Evolutionary conservation across 192 early-diverging fungal genomes (phyloP).

Genomic region (Geranomyces variabilis): DNA sequence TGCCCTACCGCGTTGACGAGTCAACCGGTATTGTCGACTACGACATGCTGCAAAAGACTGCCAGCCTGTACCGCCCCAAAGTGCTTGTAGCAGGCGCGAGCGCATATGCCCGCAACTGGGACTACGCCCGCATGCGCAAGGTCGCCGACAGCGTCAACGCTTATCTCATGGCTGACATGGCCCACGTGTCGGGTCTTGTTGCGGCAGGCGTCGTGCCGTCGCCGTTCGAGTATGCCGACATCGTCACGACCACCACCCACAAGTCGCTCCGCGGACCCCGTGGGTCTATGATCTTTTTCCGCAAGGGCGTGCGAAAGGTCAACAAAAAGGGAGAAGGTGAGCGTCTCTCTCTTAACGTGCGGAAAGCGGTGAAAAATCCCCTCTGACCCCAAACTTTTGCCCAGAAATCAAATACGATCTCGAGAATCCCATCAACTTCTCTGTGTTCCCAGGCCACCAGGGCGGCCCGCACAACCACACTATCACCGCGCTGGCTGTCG

Average conservation of each 20-base stretch:
- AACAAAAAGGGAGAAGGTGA: constrained; percentile 89
- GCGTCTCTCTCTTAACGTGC: background rate
- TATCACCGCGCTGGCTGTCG: constrained; percentile 92
- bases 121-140: constrained; percentile 82
- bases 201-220: constrained; percentile 84
- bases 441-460: constrained; percentile 98
- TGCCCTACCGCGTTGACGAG: constrained; percentile 93
- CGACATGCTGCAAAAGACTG: constrained; percentile 80
- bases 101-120: constrained; percentile 94
- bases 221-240: constrained; percentile 92
- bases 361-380: background rate
- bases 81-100: constrained; percentile 93
- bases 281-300: constrained; percentile 98
- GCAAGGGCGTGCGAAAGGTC: constrained; percentile 83
- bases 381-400: background rate
- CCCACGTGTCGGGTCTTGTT: constrained; percentile 90
- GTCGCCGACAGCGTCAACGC: constrained; percentile 83
- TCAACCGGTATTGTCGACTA: constrained; percentile 91
- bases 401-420: constrained; percentile 82
- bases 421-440: constrained; percentile 93
- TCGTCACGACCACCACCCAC: constrained; percentile 99
- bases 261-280: constrained; percentile 98
- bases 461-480: constrained; percentile 99
- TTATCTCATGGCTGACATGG: constrained; percentile 97
- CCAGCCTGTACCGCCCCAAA: constrained; percentile 90